phyloP scores from a whole-genome alignment of 2,329 filamentous ascomycete species.

The Neocucurbitaria cava region DNA sequence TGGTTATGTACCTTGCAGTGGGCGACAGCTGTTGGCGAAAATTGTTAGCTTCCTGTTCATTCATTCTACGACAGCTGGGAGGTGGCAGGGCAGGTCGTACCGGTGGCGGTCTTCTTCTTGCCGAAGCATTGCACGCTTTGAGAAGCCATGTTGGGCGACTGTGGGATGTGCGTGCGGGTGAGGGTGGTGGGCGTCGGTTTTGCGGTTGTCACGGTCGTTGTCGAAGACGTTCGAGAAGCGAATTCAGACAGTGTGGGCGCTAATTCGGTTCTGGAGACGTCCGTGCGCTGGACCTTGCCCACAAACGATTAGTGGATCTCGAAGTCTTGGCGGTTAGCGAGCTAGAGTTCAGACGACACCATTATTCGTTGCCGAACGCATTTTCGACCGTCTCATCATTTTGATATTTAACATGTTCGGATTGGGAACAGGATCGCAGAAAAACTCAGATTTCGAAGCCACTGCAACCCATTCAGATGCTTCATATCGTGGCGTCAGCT shows the following conservation, averaged over 20 bases:
- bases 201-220: constrained; percentile 30
- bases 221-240: constrained; percentile 26
- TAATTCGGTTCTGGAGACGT: too few relatives aligned
- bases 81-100: constrained; percentile 30
- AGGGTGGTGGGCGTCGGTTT: constrained; percentile 34
- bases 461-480: neutral
- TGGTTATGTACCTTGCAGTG: constrained; percentile 79
- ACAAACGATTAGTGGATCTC: constrained; percentile 17
- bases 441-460: neutral
- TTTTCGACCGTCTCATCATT: neutral
- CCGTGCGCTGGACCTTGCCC: constrained; percentile 16
- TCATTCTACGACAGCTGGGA: constrained; percentile 7
- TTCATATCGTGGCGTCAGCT: neutral
- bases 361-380: neutral
- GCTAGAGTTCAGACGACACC: neutral
- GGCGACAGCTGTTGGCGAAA: constrained; percentile 72
- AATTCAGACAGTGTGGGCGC: too few relatives aligned
- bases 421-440: too few relatives aligned
- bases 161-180: constrained; percentile 42
- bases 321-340: neutral
- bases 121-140: constrained; percentile 87
- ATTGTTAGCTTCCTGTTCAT: constrained; percentile 45
- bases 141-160: constrained; percentile 50
- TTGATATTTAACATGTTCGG: too few relatives aligned
- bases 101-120: constrained; percentile 72